Conservation (phyloP, 345 rosid species). For the Bruguiera gymnorhiza region DNA sequence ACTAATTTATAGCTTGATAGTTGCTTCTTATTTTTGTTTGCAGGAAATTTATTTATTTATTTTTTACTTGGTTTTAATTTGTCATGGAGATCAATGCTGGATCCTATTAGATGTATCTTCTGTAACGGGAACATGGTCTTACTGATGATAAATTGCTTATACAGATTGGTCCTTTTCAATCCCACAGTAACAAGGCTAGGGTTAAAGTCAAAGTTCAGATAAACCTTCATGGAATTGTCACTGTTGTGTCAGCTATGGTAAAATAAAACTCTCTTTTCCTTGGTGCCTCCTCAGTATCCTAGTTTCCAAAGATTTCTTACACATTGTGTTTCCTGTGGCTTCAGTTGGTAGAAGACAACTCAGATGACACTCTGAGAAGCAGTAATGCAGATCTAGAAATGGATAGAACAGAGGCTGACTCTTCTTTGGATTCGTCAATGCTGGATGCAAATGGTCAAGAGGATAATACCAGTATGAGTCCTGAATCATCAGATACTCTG, state of each 20-base stretch:
- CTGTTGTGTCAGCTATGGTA: conserved; percentile 57
- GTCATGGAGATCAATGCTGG: neutral
- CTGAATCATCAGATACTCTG: conserved; percentile 28
- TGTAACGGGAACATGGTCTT: conserved; percentile 6
- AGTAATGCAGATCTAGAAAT: conserved; percentile 11
- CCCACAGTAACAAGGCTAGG: conserved; percentile 43
- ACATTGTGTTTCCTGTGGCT: conserved; percentile 6
- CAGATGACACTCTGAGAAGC: conserved; percentile 27
- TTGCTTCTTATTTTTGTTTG: too few relatives aligned
- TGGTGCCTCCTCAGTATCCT: neutral
- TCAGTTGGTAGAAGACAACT: conserved; percentile 47
- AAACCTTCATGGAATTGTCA: conserved; percentile 69
- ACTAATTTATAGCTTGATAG: too few relatives aligned
- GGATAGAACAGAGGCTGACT: conserved; percentile 24
- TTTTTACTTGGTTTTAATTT: too few relatives aligned
- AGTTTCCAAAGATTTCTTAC: neutral
- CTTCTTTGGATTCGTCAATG: conserved; percentile 20
- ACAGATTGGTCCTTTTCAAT: conserved; percentile 73
- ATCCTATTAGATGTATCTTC: neutral
- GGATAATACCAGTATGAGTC: conserved; percentile 19
- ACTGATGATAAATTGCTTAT: conserved; percentile 8
- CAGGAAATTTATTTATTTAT: too few relatives aligned
- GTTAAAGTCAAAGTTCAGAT: conserved; percentile 62
- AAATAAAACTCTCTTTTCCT: conserved; percentile 15
- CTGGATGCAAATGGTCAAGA: conserved; percentile 26